Percentiles rank a stretch among this genome's conserved stretches.
Evolutionary conservation across 2,329 filamentous ascomycete species (phyloP).

Genomic region (Colletotrichum sidae): DNA sequence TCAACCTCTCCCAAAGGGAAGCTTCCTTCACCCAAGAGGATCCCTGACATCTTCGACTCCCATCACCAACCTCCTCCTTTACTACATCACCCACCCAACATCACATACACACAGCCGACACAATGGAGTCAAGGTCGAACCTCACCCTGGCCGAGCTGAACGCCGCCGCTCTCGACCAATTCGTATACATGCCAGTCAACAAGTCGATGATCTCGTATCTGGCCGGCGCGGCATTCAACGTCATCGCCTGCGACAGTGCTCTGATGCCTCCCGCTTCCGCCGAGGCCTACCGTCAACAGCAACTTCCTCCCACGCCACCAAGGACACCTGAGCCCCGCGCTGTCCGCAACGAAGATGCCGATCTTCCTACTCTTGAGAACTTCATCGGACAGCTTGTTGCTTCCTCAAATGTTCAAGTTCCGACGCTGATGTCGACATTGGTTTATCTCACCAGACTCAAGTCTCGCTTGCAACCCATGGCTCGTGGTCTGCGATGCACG

Average conservation of each 20-base stretch:
- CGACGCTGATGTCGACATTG: slow-evolving; percentile 95
- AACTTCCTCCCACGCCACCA: slow-evolving; percentile 62
- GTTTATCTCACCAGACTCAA: slow-evolving; percentile 92
- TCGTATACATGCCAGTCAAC: slow-evolving; percentile 81
- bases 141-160: slow-evolving; percentile 70
- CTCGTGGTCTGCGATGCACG: slow-evolving; percentile 95
- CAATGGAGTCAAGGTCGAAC: slow-evolving; percentile 60
- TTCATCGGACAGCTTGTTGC: slow-evolving; percentile 94
- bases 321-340: slow-evolving; percentile 58
- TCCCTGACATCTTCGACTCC: slow-evolving; percentile 34
- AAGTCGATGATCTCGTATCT: slow-evolving; percentile 83
- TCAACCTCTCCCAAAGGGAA: slow-evolving; percentile 25
- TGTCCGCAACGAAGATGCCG: slow-evolving; percentile 59
- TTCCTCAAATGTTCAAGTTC: slow-evolving; percentile 95
- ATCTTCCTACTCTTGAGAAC: slow-evolving; percentile 83
- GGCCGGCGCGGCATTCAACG: slow-evolving; percentile 77
- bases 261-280: slow-evolving; percentile 60
- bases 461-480: slow-evolving; percentile 88
- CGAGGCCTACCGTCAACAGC: slow-evolving; percentile 49
- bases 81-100: slow-evolving; percentile 41
- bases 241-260: slow-evolving; percentile 81
- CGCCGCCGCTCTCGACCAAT: slow-evolving; percentile 81
- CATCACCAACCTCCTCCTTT: slow-evolving; percentile 40
- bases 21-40: slow-evolving; percentile 45
- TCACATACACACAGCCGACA: slow-evolving; percentile 46